A percentile compares a stretch with the other conserved stretches of the same genome.
phyloP scores from a whole-genome alignment of 352 stramenopile genomes.

The Phytophthora pistaciae region DNA sequence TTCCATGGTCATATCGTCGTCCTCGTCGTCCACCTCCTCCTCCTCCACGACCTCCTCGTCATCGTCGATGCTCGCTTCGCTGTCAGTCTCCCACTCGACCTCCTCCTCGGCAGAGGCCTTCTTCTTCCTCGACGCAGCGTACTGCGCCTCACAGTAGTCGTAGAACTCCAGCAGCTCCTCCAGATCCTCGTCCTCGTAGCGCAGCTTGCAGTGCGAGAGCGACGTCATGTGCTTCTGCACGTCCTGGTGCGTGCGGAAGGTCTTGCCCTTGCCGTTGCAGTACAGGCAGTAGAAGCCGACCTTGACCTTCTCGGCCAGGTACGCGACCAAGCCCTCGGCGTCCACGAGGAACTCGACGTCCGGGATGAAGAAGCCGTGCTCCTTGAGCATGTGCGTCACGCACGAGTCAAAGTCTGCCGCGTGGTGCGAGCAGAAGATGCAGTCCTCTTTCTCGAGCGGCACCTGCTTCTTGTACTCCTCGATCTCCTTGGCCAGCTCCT shows the following conservation, averaged over 20 bases:
- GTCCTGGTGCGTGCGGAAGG: slow-evolving; percentile 90
- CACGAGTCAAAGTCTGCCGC: slow-evolving; percentile 73
- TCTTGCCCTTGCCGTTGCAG: slow-evolving; percentile 93
- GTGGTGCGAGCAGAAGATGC: slow-evolving; percentile 83
- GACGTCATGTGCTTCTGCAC: slow-evolving; percentile 97
- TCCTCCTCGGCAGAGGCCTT: slow-evolving; percentile 46
- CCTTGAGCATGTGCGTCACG: slow-evolving; percentile 93
- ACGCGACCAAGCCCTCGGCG: slow-evolving; percentile 91
- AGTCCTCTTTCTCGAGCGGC: slow-evolving; percentile 81
- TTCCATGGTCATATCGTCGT: slow-evolving; percentile 62
- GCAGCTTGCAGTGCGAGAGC: slow-evolving; percentile 92
- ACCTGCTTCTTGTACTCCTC: slow-evolving; percentile 84
- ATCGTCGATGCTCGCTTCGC: slow-evolving; percentile 77
- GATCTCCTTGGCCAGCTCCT: slow-evolving; percentile 68
- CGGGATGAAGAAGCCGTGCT: slow-evolving; percentile 96
- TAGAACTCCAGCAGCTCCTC: slow-evolving; percentile 93
- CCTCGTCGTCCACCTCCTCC: slow-evolving; percentile 54
- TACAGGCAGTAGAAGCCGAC: slow-evolving; percentile 96
- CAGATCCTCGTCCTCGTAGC: slow-evolving; percentile 92
- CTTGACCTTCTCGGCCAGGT: slow-evolving; percentile 97
- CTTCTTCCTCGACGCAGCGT: slow-evolving; percentile 52
- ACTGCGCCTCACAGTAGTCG: slow-evolving; percentile 92
- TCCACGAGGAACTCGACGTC: slow-evolving; percentile 94
- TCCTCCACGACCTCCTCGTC: slow-evolving; percentile 82
- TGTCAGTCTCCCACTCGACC: slow-evolving; percentile 83